Percentiles rank a stretch among this genome's conserved stretches.
These are phyloP conservation scores for Urostyla sp. DNA, from an alignment of 73 alveolate genomes.

Conservation along the genomic window DNA sequence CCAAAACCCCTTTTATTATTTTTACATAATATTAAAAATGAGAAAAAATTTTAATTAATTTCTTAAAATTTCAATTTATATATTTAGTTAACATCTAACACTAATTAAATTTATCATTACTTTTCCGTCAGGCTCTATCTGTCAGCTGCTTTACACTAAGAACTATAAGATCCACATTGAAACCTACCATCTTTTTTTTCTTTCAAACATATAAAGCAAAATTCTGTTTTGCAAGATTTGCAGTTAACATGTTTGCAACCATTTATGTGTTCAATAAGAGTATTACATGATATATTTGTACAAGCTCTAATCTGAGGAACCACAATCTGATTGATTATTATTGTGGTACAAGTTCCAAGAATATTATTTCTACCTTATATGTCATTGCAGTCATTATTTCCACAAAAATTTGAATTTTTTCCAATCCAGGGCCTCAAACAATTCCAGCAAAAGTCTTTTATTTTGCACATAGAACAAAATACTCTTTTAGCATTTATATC, in stretches of 20 bases:
- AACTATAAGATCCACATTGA: too few species aligned
- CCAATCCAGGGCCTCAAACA: conserved; percentile 23
- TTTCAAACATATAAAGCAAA: conserved; percentile 35
- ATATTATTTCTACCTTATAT: not conserved
- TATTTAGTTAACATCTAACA: too few species aligned
- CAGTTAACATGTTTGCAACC: conserved; percentile 39
- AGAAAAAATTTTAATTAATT: too few species aligned
- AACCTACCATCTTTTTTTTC: too few species aligned
- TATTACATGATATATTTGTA: conserved; percentile 37
- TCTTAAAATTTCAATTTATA: too few species aligned
- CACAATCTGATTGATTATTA: not conserved
- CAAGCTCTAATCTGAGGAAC: conserved; percentile 44
- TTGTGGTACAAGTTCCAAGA: conserved; percentile 6
- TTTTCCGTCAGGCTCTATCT: too few species aligned
- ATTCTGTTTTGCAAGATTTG: not conserved
- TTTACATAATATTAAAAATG: too few species aligned
- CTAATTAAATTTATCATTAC: too few species aligned
- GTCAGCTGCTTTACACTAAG: too few species aligned
- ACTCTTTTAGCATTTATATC: conserved; percentile 3
- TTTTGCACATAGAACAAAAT: not conserved
- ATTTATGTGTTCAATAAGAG: conserved; percentile 14
- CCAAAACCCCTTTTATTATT: too few species aligned
- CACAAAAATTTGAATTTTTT: conserved; percentile 2
- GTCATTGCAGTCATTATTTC: conserved; percentile 6
- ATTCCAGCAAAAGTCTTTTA: conserved; percentile 43